Evolutionary conservation across 1,284 basidiomycete species (phyloP).

Genomic region (Trichosporon faecale): DNA sequence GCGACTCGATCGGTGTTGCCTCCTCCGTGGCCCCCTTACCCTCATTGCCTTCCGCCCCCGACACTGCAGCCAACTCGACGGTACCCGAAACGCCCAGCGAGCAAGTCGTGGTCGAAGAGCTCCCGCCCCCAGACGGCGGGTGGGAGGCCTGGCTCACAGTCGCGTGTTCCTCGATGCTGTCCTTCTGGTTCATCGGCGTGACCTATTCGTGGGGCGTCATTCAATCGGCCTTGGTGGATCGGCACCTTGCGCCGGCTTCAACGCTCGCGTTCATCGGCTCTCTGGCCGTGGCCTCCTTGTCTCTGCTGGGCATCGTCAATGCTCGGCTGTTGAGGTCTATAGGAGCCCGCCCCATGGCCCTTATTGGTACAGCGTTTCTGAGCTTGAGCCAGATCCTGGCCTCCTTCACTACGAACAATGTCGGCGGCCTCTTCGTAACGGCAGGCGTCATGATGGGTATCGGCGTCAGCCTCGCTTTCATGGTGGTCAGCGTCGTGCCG

Average conservation of each 20-base stretch:
- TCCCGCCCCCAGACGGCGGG: slow-evolving; percentile 18
- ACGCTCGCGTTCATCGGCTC: slow-evolving; percentile 47
- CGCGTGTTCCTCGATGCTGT: slow-evolving; percentile 2
- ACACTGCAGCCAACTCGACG: not conserved
- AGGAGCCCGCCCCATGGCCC: slow-evolving; percentile 32
- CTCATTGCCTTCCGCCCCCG: not conserved
- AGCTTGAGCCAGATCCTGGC: slow-evolving; percentile 38
- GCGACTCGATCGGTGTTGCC: not conserved
- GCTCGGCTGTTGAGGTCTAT: slow-evolving; percentile 35
- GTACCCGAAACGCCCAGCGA: not conserved
- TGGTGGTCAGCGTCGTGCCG: slow-evolving; percentile 26
- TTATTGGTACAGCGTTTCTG: slow-evolving; percentile 33
- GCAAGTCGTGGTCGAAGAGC: slow-evolving; percentile 12
- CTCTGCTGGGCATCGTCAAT: slow-evolving; percentile 40
- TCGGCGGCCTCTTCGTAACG: slow-evolving; percentile 33
- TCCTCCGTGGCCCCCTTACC: not conserved
- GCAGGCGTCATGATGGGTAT: slow-evolving; percentile 32
- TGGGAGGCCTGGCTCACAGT: slow-evolving; percentile 14
- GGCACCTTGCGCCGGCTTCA: slow-evolving; percentile 35
- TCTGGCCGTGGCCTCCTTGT: slow-evolving; percentile 33
- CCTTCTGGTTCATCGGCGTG: slow-evolving; percentile 34
- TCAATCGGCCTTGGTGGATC: slow-evolving; percentile 36
- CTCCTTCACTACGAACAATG: slow-evolving; percentile 28
- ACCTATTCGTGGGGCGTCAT: slow-evolving; percentile 47
- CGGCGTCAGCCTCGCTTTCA: slow-evolving; percentile 32